Evolutionary conservation across 1,139 yeast genomes (phyloP), one percentile per base, ranked within the genome.

Genomic region (Taphrina flavorubra): DNA sequence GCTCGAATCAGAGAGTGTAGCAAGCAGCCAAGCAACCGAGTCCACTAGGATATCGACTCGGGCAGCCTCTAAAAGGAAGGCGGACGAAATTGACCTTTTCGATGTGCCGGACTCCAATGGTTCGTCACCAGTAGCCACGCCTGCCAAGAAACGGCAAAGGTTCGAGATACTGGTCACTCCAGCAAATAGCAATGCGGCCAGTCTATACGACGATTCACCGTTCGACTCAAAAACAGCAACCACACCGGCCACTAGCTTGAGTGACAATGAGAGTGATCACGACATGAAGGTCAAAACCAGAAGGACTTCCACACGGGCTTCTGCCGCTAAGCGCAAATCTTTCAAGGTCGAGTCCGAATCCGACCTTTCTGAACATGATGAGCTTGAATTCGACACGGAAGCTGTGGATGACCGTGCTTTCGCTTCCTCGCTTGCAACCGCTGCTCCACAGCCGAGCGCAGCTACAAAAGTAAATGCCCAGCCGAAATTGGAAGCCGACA

Each of bases 191-290:
- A 25, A 16, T 37, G 51, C 55, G 14, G 20, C 51, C 36, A 46
- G 46, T n/a, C 46, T 37, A 7, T 59, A 36, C 18, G 46, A 18
- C 10, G 67, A 36, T 31, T 53, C 67, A 14, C 47, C 47, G 3
- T 13, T 11, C 16, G 59, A 25, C 1, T 34, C 61, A 10, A 18
- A 36, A 11, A 39, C 46, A 18, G 25, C 56, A 5, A 58, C 56
- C 10, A 63, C 67, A 6, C 67, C 61, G 6, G 61, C 61, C 37
- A 63, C 60, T 13, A 63, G 61, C 46, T 34, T 55, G 51, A 46
- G 53, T 20, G 62, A 58, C 2, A 20, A 25, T 36, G 53, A 58
- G 11, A 46, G 53, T 18, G 53, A 44, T 34, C 51, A 3, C 36
- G 31, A 34, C 16, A 34, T 53, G 11, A 53, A 34, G 14, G 16